phyloP scores from a whole-genome alignment of 2,329 filamentous ascomycete species.

The Gremmenia infestans region DNA sequence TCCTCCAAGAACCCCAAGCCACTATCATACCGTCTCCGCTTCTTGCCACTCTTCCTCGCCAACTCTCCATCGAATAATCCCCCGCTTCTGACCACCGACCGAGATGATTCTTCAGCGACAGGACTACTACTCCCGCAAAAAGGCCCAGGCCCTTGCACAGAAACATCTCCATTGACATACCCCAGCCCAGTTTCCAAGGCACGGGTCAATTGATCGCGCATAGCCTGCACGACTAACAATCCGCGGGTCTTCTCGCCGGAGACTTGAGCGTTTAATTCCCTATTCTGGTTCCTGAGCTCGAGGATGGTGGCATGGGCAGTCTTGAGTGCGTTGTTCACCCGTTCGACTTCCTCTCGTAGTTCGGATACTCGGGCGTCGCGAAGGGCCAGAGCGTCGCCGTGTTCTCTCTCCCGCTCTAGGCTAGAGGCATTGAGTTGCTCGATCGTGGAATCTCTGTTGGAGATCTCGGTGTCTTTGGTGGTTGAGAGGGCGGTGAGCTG shows the following conservation, averaged over 20 bases:
- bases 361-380: constrained; percentile 47
- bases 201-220: constrained; percentile 48
- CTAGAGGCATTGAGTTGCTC: constrained; percentile 6
- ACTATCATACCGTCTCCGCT: constrained; percentile 48
- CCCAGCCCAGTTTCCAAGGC: constrained; percentile 44
- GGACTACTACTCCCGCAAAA: neutral
- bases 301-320: constrained; percentile 43
- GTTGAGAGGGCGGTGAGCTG: constrained; percentile 31
- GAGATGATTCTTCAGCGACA: neutral
- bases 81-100: constrained; percentile 15
- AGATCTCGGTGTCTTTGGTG: constrained; percentile 25
- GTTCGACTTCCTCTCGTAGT: constrained; percentile 44
- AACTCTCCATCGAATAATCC: constrained; percentile 19
- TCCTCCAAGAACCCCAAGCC: constrained; percentile 52
- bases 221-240: constrained; percentile 41
- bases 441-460: constrained; percentile 14
- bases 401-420: constrained; percentile 21
- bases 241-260: constrained; percentile 45
- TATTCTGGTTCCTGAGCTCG: constrained; percentile 43
- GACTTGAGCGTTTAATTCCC: constrained; percentile 39
- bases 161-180: constrained; percentile 32
- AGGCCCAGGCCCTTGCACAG: constrained; percentile 3
- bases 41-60: constrained; percentile 27
- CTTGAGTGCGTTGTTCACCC: constrained; percentile 41
- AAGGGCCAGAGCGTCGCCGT: constrained; percentile 45